Base-by-base conservation (phyloP, 2,329 filamentous ascomycete genomes). In the Cytospora piceicola region DNA sequence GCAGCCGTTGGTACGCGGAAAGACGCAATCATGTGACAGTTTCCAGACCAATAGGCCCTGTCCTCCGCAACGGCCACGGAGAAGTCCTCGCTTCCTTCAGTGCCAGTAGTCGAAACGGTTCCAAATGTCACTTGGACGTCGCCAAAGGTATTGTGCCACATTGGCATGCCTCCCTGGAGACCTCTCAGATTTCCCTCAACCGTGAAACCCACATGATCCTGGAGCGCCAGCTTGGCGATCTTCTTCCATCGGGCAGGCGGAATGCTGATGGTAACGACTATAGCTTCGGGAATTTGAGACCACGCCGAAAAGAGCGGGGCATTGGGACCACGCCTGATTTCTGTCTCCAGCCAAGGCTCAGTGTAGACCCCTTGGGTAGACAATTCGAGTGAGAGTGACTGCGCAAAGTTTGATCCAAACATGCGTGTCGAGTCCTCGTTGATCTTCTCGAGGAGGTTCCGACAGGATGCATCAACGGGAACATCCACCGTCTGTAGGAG, bases 111-210 rank as follows among this genome's bases (percentile, higher is more conserved):
- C 57, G 70, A 70, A 15, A 80, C 63, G 0, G 71, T 73, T 17
- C 81, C 82, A 69, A 82, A 82, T 5, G 71, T 64, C 34, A 82
- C 68, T 0, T 83, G 81, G 15, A 80, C 72, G 63, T 78, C 74
- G 4, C 74, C 70, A 69, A 78, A 83, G 17, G 76, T 68, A 66
- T 76, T 77, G 32, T 75, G 72, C 74, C 75, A 79, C 54, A 71
- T 67, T 27, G 69, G 6, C 3, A 20, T 20, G 4, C 29, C 39
- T n/a, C 8, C 22, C 27, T 56, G 42, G 53, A 17, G 65, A 15
- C 68, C 54, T 2, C 72, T 69, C 14, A 67, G 58, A 6, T 70
- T 65, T 1, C 64, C 63, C 42, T 67, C 65, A 30, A 67, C 30
- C 1, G 60, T 14, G 11, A 68, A 36, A 8, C 71, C 22, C 67